Evolutionary conservation across 768 basidiomycete genomes (phyloP), one percentile per base, ranked within the genome.

Genomic region (Termitomyces sp.): DNA sequence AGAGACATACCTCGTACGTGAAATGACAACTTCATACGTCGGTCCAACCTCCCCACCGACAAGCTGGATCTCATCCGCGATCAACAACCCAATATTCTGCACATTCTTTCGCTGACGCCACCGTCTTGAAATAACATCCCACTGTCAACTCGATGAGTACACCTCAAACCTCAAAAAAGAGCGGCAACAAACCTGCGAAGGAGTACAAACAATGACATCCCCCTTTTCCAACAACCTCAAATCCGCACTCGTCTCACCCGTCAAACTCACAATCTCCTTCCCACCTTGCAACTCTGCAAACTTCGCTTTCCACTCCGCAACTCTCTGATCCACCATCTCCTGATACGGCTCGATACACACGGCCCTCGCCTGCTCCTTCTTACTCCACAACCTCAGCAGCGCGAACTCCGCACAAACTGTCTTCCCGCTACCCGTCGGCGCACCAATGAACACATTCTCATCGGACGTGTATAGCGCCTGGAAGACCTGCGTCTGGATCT

Each of bases 401-500:
- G 97, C 97, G 59, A 98, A 96, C 70, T 99, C 97, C 0, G 95
- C 97, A 63, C 94, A 96, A 43, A 98, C 89, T 0, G 96, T 98
- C 80, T 99, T 98, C 13, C 97, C 96, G 52, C 90, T 93, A 24
- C 97, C 96, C 0, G 97, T 94, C 0, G 97, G 96, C 0, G 96
- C 97, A 20, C 94, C 95, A 57, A 99, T 86, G 68, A 98, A 95
- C 43, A 96, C 88, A 65, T 96, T 98, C 67, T 98, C 97, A 66
- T 98, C 95, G 0, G 93, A 87, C 0, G 92, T 94, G 70, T 98
- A 99, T 0, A 99, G 79, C 0, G 96, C 95, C 65, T 98, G 94
- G 87, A 99, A 98, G 46, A 97, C 95, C 72, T 98, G 97, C 0
- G 94, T 98, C 69, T 98, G 97, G 60, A 98, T 98, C 73, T 98